Conservation (phyloP, 768 basidiomycete genomes). For the Chalciporus pseudorubinellus region DNA sequence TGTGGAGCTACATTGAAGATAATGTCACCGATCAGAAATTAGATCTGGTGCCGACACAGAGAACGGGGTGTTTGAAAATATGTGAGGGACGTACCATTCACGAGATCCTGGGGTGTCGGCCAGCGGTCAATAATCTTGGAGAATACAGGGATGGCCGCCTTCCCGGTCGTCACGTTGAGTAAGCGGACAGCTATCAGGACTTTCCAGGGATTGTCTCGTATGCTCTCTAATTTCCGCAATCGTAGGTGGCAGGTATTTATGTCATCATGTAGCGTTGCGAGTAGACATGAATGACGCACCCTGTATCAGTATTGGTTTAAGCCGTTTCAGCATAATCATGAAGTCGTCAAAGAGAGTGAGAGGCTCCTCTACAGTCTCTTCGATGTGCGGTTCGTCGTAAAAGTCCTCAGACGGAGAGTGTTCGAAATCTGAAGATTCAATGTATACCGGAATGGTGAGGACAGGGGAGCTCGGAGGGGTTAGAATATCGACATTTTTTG, state of each 20-base stretch:
- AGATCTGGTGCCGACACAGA: neutral
- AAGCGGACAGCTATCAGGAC: constrained; percentile 64
- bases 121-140: constrained; percentile 54
- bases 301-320: constrained; percentile 33
- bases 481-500: neutral
- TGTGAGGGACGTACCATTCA: constrained; percentile 43
- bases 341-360: constrained; percentile 25
- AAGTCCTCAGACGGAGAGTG: neutral
- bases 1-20: constrained; percentile 37
- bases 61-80: neutral
- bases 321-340: constrained; percentile 24
- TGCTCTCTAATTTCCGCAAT: constrained; percentile 38
- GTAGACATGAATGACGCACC: no score
- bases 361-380: neutral
- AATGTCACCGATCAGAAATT: neutral
- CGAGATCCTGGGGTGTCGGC: constrained; percentile 55
- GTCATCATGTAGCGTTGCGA: no score
- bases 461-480: constrained; percentile 5
- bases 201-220: constrained; percentile 64
- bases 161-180: constrained; percentile 68
- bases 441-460: constrained; percentile 3
- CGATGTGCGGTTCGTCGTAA: neutral
- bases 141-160: constrained; percentile 63
- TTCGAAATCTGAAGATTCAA: constrained; percentile 7
- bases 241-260: neutral